Conservation (phyloP, 108 stramenopile genomes). For the Skeletonema costatum region DNA sequence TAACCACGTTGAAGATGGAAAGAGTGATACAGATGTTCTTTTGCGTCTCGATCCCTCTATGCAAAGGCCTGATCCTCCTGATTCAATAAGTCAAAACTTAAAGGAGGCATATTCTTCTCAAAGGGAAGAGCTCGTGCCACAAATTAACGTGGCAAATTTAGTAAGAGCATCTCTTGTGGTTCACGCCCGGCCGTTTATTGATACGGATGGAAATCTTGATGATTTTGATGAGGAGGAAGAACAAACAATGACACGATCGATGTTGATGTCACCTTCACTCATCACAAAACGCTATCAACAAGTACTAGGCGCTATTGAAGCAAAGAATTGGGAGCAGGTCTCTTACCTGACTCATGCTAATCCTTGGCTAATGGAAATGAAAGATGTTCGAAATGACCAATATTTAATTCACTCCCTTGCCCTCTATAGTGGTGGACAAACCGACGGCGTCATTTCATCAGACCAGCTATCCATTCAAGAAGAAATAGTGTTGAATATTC, state of each 20-base stretch:
- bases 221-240: slow-evolving; percentile 13
- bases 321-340: slow-evolving; percentile 79
- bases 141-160: slow-evolving; percentile 31
- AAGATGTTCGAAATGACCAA: slow-evolving; percentile 80
- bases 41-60: background rate
- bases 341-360: slow-evolving; percentile 78
- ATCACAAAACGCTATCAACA: slow-evolving; percentile 80
- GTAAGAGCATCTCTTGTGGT: slow-evolving; percentile 30
- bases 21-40: background rate
- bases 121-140: background rate
- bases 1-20: background rate
- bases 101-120: background rate
- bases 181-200: slow-evolving; percentile 50
- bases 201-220: slow-evolving; percentile 27
- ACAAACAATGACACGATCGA: slow-evolving; percentile 41
- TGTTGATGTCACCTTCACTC: slow-evolving; percentile 81
- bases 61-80: background rate
- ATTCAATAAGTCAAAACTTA: background rate
- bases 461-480: slow-evolving; percentile 47
- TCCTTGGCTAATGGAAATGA: slow-evolving; percentile 88
- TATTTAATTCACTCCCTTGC: slow-evolving; percentile 80
- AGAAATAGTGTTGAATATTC: slow-evolving; percentile 55
- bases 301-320: slow-evolving; percentile 77
- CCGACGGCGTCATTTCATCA: slow-evolving; percentile 11
- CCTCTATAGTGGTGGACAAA: slow-evolving; percentile 62